Percentiles rank a stretch among this genome's conserved stretches.
Evolutionary conservation across 306 rosid species (phyloP).

Genomic region (Cucumis cinereus): DNA sequence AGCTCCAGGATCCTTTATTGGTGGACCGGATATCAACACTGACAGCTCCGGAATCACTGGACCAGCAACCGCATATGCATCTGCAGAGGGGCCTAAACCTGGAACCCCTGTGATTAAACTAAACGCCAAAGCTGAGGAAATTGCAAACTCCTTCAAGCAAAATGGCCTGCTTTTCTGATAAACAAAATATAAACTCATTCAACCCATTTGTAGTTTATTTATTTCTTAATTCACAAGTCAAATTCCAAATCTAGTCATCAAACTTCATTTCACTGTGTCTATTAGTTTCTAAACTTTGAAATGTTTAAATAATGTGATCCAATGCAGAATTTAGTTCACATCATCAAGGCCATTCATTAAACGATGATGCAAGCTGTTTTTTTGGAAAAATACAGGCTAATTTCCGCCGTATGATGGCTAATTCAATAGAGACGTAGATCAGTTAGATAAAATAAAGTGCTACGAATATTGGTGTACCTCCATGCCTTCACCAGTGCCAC

Average conservation of each 20-base stretch:
- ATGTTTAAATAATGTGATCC: neutral
- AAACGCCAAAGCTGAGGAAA: conserved; percentile 65
- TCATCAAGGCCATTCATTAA: neutral
- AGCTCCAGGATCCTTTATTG: conserved; percentile 91
- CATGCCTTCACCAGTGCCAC: neutral
- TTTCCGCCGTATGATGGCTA: neutral
- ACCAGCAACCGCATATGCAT: conserved; percentile 53
- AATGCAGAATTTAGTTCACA: neutral
- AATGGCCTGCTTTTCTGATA: conserved; percentile 46
- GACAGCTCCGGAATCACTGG: conserved; percentile 59
- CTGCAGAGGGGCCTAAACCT: conserved; percentile 27
- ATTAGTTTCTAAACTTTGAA: neutral
- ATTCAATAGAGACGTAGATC: neutral
- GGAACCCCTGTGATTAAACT: conserved; percentile 84
- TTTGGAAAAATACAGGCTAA: neutral
- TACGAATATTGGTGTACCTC: neutral
- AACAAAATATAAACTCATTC: conserved; percentile 7
- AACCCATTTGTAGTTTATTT: neutral
- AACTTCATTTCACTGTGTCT: no score
- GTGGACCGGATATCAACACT: conserved; percentile 89
- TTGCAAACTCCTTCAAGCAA: conserved; percentile 58
- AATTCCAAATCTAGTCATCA: neutral
- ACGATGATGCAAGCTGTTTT: neutral
- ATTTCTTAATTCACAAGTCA: neutral
- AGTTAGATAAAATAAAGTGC: neutral